phyloP scores from a whole-genome alignment of 306 rosid genomes.

The Morella rubra region DNA sequence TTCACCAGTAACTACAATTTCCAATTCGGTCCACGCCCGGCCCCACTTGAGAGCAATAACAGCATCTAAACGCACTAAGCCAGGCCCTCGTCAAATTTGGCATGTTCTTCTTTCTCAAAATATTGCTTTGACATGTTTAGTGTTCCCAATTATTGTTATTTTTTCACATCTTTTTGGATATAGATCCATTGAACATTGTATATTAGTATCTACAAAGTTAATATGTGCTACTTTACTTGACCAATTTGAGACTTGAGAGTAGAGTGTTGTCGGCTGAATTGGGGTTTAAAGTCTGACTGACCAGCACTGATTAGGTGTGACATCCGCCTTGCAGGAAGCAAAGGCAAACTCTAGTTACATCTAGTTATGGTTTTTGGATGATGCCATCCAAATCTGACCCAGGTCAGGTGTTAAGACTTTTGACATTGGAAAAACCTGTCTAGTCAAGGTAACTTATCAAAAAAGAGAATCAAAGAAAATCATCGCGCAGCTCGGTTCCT shows the following conservation, averaged over 20 bases:
- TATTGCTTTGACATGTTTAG: conserved; percentile 17
- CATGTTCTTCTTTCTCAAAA: conserved; percentile 35
- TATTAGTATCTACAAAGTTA: background rate
- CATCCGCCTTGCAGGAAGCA: background rate
- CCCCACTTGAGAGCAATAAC: conserved; percentile 94
- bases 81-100: conserved; percentile 85
- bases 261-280: background rate
- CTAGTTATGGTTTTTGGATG: background rate
- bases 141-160: background rate
- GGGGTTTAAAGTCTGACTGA: background rate
- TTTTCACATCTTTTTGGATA: background rate
- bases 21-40: conserved; percentile 78
- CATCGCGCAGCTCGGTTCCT: background rate
- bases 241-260: conserved; percentile 2
- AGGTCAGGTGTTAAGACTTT: background rate
- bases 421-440: background rate
- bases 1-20: conserved; percentile 76
- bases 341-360: background rate
- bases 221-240: background rate
- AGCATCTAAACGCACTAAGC: conserved; percentile 84
- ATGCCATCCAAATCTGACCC: background rate
- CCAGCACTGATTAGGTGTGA: background rate
- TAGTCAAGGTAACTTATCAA: background rate
- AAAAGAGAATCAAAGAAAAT: background rate
- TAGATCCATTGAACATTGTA: conserved; percentile 1